These are phyloP conservation scores for Leccinum subgranulosum DNA, from an alignment of 768 basidiomycete species.

Conservation along the genomic window DNA sequence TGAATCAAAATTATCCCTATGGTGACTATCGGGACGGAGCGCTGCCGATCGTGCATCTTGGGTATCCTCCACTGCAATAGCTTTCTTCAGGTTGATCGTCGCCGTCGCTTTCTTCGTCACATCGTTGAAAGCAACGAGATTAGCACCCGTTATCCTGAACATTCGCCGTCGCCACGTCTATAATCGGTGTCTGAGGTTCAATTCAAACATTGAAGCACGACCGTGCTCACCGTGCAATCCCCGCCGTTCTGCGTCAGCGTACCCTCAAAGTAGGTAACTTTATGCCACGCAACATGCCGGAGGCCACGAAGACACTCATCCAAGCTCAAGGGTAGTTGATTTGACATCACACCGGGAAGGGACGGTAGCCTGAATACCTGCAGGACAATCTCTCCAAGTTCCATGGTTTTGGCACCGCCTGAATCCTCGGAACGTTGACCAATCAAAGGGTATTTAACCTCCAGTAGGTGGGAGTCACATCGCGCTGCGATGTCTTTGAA, in stretches of 20 bases:
- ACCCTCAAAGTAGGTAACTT: conserved; percentile 91
- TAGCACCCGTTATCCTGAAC: conserved; percentile 81
- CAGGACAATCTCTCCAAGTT: conserved; percentile 84
- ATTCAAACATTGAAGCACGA: background rate
- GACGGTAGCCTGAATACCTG: conserved; percentile 91
- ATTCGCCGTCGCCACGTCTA: conserved; percentile 83
- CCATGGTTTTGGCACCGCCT: conserved; percentile 57
- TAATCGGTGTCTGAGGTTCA: background rate
- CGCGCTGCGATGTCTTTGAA: conserved; percentile 84
- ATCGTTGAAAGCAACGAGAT: conserved; percentile 87
- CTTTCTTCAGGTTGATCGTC: conserved; percentile 89
- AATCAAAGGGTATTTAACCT: conserved; percentile 78
- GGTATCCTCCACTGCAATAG: conserved; percentile 72
- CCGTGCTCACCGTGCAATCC: conserved; percentile 74
- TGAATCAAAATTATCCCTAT: conserved; percentile 57
- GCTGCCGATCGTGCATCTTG: conserved; percentile 51
- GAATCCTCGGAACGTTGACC: conserved; percentile 60
- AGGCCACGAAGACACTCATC: conserved; percentile 91
- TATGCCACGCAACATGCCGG: conserved; percentile 90
- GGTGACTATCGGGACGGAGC: conserved; percentile 43
- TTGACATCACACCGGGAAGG: conserved; percentile 73
- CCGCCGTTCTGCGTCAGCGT: conserved; percentile 91
- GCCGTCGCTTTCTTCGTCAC: conserved; percentile 87
- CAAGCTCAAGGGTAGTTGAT: conserved; percentile 84
- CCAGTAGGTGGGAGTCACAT: conserved; percentile 83